Evolutionary conservation across 805 yeast genomes (phyloP), one percentile per base, ranked within the genome.

Genomic region (Metschnikowia henanensis): DNA sequence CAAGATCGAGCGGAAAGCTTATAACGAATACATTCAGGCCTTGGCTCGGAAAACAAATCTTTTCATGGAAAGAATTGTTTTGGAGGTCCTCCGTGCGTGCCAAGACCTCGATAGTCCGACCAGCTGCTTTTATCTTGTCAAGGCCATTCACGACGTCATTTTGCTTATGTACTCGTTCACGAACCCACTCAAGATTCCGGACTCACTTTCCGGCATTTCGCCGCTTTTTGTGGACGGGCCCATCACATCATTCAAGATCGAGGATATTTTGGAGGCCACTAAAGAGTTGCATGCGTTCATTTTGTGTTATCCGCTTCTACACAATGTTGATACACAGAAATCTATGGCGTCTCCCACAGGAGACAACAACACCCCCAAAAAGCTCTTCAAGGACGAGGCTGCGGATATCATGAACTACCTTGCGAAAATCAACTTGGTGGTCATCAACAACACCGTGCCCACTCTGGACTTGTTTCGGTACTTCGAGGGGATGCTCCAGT

Each of bases 381-480:
- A 39, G 6, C 47, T 51, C 6, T 45, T 39, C 36, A 35, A 36
- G 10, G 41, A 39, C 10, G 44, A 45, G 21, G 40, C 47, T 22
- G 28, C 26, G 9, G 39, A 40, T 13, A 43, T 39, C 25, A 33
- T 40, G 44, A 39, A 43, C 26, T 37, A 36, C n/a, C 50, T 46
- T 12, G 43, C 47, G 5, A 39, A 45, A 28, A 43, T 51, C 23
- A 48, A 39, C 21, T 43, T 46, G 34, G 32, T 46, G 15, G 49
- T 51, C 12, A 41, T 49, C 38, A 51, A 45, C 37, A 51, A 49
- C 31, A 35, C 47, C 18, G 48, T 49, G 21, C 55, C 55, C n/a
- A 47, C 50, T 5, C 44, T 37, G n/a, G 51, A 32, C 42, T 73
- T 67, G 16, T 70, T 66, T 58, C 47, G 64, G 18, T 56, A 53